A percentile compares a stretch with the other conserved stretches of the same genome.
phyloP scores from a whole-genome alignment of 257 asterid species.

The Fraxinus excelsior region DNA sequence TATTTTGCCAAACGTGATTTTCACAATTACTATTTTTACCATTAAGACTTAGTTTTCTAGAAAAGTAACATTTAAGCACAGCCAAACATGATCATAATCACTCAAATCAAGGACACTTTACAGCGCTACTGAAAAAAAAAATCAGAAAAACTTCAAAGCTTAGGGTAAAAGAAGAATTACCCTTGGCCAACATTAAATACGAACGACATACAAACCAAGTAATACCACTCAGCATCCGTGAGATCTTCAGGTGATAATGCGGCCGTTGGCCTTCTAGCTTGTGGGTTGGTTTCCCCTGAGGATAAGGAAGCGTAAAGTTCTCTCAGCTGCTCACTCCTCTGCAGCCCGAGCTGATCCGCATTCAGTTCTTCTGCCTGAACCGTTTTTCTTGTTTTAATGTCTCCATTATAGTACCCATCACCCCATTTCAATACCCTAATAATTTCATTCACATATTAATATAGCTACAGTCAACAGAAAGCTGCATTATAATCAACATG shows the following conservation, averaged over 20 bases:
- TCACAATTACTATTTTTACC: not conserved
- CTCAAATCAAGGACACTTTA: not conserved
- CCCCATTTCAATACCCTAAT: constrained; percentile 77
- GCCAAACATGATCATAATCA: not conserved
- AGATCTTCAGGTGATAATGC: constrained; percentile 96
- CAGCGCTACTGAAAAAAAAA: not conserved
- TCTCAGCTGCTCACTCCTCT: constrained; percentile 79
- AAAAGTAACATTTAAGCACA: not conserved
- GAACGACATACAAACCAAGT: constrained; percentile 97
- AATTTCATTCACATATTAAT: constrained; percentile 4
- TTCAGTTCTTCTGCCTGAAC: constrained; percentile 61
- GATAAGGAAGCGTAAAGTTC: constrained; percentile 75
- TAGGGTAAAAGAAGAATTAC: constrained; percentile 41
- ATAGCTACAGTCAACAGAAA: not conserved
- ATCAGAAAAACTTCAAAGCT: not conserved
- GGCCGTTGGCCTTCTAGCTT: constrained; percentile 75
- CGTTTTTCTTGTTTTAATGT: constrained; percentile 86
- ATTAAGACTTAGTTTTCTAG: not conserved
- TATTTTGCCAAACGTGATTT: not conserved
- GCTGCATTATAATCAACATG: not conserved
- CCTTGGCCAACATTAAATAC: constrained; percentile 73
- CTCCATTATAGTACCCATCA: constrained; percentile 96
- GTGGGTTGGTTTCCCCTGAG: constrained; percentile 59
- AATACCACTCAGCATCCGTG: constrained; percentile 94
- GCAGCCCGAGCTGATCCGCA: constrained; percentile 65